These are phyloP conservation scores for Podospora didyma DNA, from an alignment of 495 filamentous ascomycete genomes.

Conservation along the genomic window DNA sequence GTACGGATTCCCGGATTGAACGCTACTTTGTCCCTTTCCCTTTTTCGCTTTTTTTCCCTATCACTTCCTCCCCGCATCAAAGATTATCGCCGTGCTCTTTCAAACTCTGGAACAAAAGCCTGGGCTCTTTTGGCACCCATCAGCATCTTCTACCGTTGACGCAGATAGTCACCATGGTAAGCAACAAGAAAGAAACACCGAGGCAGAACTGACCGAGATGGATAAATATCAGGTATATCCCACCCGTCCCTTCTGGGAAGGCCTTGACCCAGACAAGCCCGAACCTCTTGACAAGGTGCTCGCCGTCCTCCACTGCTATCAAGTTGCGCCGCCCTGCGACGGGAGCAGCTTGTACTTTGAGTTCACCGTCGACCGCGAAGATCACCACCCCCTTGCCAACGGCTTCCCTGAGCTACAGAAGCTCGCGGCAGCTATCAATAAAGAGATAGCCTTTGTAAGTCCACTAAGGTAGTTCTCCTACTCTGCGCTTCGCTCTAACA, in stretches of 20 bases:
- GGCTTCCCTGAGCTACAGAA: constrained; percentile 7
- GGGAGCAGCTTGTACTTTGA: not conserved
- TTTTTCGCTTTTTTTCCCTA: not conserved
- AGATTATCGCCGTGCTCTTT: not conserved
- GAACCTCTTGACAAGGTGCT: constrained; percentile 8
- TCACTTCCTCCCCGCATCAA: not conserved
- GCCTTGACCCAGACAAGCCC: constrained; percentile 9
- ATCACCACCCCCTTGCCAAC: constrained; percentile 4
- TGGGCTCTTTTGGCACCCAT: not conserved
- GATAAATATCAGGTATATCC: constrained; percentile 7
- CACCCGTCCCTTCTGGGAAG: constrained; percentile 7
- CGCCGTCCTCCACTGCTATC: constrained; percentile 7
- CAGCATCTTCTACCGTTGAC: not conserved
- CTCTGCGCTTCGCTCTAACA: not conserved
- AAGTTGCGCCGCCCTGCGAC: constrained; percentile 1
- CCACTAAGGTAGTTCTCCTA: not conserved
- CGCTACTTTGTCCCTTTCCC: not conserved
- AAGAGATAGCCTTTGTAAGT: not conserved
- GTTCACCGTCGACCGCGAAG: constrained; percentile 3
- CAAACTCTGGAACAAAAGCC: not conserved
- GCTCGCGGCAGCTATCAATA: not conserved
- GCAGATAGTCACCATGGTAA: constrained; percentile 5
- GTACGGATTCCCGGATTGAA: not conserved
- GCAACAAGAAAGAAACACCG: not conserved
- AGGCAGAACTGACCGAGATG: constrained; percentile 6